Conservation (phyloP, 352 stramenopile genomes). For the Phytophthora foliorum region DNA sequence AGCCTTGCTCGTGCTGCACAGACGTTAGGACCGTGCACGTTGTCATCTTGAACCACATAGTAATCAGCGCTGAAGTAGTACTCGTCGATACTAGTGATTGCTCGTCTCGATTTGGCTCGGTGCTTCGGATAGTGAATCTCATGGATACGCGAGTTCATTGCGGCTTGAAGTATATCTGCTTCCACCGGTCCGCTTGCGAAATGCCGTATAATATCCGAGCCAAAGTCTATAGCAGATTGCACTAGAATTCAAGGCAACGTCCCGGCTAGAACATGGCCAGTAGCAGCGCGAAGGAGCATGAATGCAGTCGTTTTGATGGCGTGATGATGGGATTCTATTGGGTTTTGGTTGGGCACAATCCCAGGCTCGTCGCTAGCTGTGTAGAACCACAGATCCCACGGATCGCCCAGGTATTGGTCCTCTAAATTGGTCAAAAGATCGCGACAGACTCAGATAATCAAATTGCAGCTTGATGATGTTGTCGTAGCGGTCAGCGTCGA, state of each 20-base stretch:
- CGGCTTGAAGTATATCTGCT: background rate
- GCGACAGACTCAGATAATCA: background rate
- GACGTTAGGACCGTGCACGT: slow-evolving; percentile 3
- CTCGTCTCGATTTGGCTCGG: background rate
- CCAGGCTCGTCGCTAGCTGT: slow-evolving; percentile 1
- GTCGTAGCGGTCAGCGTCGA: background rate
- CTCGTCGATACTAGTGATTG: background rate
- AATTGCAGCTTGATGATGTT: slow-evolving; percentile 20
- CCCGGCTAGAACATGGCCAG: slow-evolving; percentile 1
- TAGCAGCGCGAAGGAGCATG: background rate
- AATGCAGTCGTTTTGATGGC: slow-evolving; percentile 1
- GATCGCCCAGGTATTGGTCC: background rate
- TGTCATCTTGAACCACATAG: slow-evolving; percentile 10
- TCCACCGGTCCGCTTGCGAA: background rate
- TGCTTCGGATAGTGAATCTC: slow-evolving; percentile 2
- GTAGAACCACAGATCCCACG: slow-evolving; percentile 17
- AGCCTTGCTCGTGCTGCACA: background rate
- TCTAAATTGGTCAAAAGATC: background rate
- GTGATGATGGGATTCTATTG: slow-evolving; percentile 8
- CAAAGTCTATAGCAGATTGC: slow-evolving; percentile 4
- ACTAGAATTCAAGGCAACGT: slow-evolving; percentile 10
- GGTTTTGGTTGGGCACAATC: slow-evolving; percentile 10
- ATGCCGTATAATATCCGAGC: background rate
- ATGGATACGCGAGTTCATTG: background rate
- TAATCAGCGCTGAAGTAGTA: slow-evolving; percentile 15